These are phyloP conservation scores for Paraconiothyrium sp. DNA, from an alignment of 2,329 filamentous ascomycete genomes.

Conservation along the genomic window DNA sequence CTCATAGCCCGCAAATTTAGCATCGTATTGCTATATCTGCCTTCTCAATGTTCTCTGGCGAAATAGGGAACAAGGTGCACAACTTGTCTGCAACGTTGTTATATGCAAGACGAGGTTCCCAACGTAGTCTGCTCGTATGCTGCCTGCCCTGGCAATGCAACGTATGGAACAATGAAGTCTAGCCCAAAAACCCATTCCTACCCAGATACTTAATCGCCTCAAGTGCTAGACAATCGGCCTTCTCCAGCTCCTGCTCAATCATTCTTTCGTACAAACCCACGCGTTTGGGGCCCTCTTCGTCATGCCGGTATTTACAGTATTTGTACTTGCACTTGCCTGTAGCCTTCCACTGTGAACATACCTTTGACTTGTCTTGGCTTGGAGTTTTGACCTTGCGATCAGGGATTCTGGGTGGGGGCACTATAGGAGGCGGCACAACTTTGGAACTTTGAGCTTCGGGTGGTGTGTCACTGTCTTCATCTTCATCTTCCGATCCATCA, in stretches of 20 bases:
- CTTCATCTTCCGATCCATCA: constrained; percentile 24
- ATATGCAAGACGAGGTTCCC: background rate
- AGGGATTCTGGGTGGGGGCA: constrained; percentile 25
- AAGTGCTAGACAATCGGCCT: constrained; percentile 53
- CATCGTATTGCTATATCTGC: too few relatives aligned
- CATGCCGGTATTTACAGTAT: constrained; percentile 39
- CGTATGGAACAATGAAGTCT: background rate
- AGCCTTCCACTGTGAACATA: constrained; percentile 38
- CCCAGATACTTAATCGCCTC: constrained; percentile 59
- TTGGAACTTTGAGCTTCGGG: constrained; percentile 54
- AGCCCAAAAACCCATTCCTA: constrained; percentile 53
- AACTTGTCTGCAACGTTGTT: too few relatives aligned
- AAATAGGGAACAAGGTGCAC: too few relatives aligned
- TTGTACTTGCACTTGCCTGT: constrained; percentile 39
- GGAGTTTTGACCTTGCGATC: constrained; percentile 15
- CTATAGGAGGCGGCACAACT: constrained; percentile 25
- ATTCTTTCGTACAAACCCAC: constrained; percentile 42
- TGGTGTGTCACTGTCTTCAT: constrained; percentile 43
- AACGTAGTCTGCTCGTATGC: background rate
- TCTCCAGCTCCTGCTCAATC: constrained; percentile 57
- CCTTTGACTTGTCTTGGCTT: constrained; percentile 19
- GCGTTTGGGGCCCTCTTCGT: constrained; percentile 28
- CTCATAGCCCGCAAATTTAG: too few relatives aligned
- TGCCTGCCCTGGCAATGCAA: background rate
- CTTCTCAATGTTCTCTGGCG: too few relatives aligned